Evolutionary conservation across 805 yeast genomes (phyloP), one percentile per base, ranked within the genome.

Genomic region (Candida pseudoglaebosa): DNA sequence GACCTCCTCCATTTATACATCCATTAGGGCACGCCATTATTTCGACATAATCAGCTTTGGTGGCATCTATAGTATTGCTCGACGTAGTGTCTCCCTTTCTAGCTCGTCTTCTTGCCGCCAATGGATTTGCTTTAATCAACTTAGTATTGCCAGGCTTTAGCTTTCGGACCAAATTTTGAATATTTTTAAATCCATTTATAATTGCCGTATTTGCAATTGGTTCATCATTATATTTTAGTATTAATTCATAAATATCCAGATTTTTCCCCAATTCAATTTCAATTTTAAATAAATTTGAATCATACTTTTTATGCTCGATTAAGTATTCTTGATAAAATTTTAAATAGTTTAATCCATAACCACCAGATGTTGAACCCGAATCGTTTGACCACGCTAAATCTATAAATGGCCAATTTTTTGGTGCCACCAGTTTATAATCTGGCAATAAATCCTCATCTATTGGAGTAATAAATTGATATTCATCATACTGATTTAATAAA

Each of bases 11-110:
- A 53, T 91, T 93, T 40, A 90, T 85, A 54, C 98, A 93, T 1
- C 99, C 99, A 20, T 87, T 89, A 4, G 99, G 99, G 59, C 99
- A 93, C 1, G 99, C 99, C 96, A 89, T 91, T 32, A 93, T 84
- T 53, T 93, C 99, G 4, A 91, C 85, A 49, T 84, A 86, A 45
- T 87, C 93, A 49, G 85, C 81, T 29, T 65, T 69, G 22, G 75
- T 60, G 1, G 91, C 84, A 42, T 85, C 90, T 0, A 80, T 80
- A 1, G 48, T 18, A 30, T 57, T 65, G 9, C 39, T 53, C 4
- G 44, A 37, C 4, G 20, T 28, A 21, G 42, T 26, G 37, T 45
- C 56, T 13, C 49, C 45, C 36, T 47, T 56, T 32, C 77, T 53
- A 2, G 71, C 75, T 31, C 71, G 54, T 36, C 79, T 58, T 32